Evolutionary conservation across 352 stramenopile genomes (phyloP), one percentile per base, ranked within the genome.

Genomic region (Pythium utonaiense): DNA sequence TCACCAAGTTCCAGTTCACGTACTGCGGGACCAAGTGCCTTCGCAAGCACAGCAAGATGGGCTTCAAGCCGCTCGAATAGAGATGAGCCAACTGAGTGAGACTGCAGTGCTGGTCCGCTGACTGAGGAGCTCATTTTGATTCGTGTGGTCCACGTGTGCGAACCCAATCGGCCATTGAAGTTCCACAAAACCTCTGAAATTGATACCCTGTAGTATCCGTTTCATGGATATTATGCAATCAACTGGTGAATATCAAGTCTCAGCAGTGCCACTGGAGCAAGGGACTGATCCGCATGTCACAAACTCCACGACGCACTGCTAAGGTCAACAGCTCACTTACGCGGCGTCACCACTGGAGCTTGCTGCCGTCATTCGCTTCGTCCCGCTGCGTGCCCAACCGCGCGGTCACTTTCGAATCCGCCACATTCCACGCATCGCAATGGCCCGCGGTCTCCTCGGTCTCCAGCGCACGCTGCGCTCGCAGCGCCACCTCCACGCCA

Each of bases 1-100:
- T 91, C 38, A 88, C 85, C 48, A 95, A 95, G 69, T 93, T 92
- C 51, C 63, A 73, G 53, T 95, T 90, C 59, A 75, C 67, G 14
- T 95, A 95, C 64, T 95, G 85, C 61, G 76, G 77, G 48, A 89
- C 81, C 50, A 93, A 95, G 64, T 95, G 85, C 38, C 73, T 95
- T 16, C 79, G 81, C 19, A 80, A 79, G 67, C 85, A 94, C 60
- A 87, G 78, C 53, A 70, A 74, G 21, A 64, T 77, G 30, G 74
- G 78, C 17, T 91, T 89, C 57, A 66, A 71, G 57, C 48, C 64
- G 25, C 47, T 71, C 2, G 41, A 61, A 6, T 63, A 50, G 19
- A 60, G 17, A 3, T 9, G 16, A 50, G 3, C 2, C 19, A 24
- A 34, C 3, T 53, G 25, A 55, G 48, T 47, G 19, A 38, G 3